A percentile compares a stretch with the other conserved stretches of the same genome.
These are phyloP conservation scores for Mycena galopus DNA, from an alignment of 768 basidiomycete species.

Conservation along the genomic window DNA sequence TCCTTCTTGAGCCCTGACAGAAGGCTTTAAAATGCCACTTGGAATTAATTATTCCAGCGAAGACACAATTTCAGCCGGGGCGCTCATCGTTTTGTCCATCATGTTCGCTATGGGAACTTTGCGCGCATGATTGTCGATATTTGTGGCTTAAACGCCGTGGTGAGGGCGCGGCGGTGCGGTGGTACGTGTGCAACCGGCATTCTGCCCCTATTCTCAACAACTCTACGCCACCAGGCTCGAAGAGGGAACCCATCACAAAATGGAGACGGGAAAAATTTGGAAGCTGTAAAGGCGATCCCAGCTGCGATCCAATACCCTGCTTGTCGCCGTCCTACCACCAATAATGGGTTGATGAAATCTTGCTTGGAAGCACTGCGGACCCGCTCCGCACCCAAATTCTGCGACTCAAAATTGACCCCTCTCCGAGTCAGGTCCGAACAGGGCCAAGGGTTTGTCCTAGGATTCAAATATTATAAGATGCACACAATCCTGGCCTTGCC, in stretches of 20 bases:
- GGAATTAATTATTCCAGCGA: no score
- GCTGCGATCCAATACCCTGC: not conserved
- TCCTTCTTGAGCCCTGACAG: no score
- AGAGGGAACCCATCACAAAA: not conserved
- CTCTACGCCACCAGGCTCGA: not conserved
- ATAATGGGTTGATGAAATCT: not conserved
- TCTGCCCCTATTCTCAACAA: not conserved
- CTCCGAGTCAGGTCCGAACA: not conserved
- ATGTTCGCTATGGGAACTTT: not conserved
- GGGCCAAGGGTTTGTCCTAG: no score
- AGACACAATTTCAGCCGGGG: no score
- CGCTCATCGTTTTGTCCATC: no score
- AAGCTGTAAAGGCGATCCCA: not conserved
- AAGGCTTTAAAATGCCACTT: no score
- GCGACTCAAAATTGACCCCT: not conserved
- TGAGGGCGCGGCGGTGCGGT: not conserved
- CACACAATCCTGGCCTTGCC: not conserved
- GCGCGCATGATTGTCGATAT: not conserved
- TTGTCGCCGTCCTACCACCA: not conserved
- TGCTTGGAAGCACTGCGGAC: not conserved
- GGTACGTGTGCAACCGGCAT: not conserved
- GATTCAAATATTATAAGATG: not conserved
- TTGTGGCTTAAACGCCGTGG: not conserved
- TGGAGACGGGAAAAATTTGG: not conserved
- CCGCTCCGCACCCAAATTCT: not conserved